Percentiles rank a stretch among this genome's conserved stretches.
phyloP scores from a whole-genome alignment of 176 grass and related monocot genomes.

The Lolium rigidum region DNA sequence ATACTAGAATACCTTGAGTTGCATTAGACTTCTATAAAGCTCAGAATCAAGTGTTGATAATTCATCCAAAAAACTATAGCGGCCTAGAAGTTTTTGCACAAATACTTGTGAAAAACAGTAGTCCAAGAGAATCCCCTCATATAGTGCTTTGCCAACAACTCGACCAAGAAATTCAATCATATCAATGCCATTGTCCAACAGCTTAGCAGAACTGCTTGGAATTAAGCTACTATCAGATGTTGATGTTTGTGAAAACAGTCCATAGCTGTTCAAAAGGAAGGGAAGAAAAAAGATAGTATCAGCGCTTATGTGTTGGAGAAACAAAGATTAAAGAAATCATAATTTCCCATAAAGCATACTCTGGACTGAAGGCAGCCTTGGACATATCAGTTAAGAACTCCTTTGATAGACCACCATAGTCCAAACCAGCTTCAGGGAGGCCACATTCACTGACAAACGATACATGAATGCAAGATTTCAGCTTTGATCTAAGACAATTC shows the following conservation, averaged over 20 bases:
- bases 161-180: constrained; percentile 96
- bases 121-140: constrained; percentile 96
- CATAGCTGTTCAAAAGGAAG: constrained; percentile 59
- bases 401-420: constrained; percentile 95
- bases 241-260: constrained; percentile 88
- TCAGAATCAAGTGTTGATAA: constrained; percentile 91
- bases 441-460: constrained; percentile 97
- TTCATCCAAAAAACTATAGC: constrained; percentile 96
- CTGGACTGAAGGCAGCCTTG: constrained; percentile 84
- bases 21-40: constrained; percentile 93
- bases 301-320: not conserved
- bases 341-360: constrained; percentile 52
- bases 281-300: constrained; percentile 16
- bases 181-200: constrained; percentile 87
- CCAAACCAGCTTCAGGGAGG: constrained; percentile 97
- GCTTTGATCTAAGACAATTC: constrained; percentile 76
- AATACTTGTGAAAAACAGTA: constrained; percentile 97
- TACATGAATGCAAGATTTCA: constrained; percentile 90
- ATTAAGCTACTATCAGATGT: constrained; percentile 82
- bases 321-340: constrained; percentile 20
- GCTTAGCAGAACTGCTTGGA: constrained; percentile 87
- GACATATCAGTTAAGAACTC: constrained; percentile 97
- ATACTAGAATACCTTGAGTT: constrained; percentile 73
- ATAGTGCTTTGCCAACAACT: constrained; percentile 96
- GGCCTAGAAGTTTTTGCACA: constrained; percentile 93